phyloP scores from a whole-genome alignment of 345 rosid species.

The Linum usitatissimum region DNA sequence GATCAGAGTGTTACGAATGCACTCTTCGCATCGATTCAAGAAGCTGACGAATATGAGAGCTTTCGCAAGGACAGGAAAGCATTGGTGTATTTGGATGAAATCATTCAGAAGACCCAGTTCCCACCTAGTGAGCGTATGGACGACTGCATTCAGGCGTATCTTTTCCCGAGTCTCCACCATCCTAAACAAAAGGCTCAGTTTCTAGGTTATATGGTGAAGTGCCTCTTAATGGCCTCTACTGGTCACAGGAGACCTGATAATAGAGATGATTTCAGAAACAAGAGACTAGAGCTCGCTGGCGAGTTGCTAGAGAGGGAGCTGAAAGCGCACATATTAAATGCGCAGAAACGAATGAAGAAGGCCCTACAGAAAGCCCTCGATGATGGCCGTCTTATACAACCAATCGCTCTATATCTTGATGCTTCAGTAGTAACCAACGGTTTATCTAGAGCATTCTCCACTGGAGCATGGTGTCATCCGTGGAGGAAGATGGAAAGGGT shows the following conservation, averaged over 20 bases:
- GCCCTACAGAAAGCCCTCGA: constrained; percentile 65
- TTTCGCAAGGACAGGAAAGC: constrained; percentile 46
- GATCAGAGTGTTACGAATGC: constrained; percentile 49
- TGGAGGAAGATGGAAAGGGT: constrained; percentile 69
- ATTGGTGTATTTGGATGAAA: constrained; percentile 25
- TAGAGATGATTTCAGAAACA: constrained; percentile 75
- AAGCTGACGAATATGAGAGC: constrained; percentile 45
- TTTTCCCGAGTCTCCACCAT: constrained; percentile 60
- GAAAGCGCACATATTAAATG: constrained; percentile 62
- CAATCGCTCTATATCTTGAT: constrained; percentile 72
- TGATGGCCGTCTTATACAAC: constrained; percentile 48
- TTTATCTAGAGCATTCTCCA: constrained; percentile 82
- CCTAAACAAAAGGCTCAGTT: constrained; percentile 65
- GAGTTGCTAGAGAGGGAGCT: constrained; percentile 82
- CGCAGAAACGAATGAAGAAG: constrained; percentile 62
- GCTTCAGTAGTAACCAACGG: constrained; percentile 85
- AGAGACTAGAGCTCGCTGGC: constrained; percentile 77
- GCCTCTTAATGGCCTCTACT: constrained; percentile 55
- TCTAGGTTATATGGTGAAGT: constrained; percentile 84
- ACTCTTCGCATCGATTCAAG: constrained; percentile 49
- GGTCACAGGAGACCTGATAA: constrained; percentile 72
- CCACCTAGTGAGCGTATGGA: constrained; percentile 58
- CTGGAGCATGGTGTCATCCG: constrained; percentile 97
- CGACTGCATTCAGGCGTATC: constrained; percentile 42
- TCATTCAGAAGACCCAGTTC: constrained; percentile 43